phyloP scores from a whole-genome alignment of 192 early-diverging fungal genomes.

The Allomyces javanicus region DNA sequence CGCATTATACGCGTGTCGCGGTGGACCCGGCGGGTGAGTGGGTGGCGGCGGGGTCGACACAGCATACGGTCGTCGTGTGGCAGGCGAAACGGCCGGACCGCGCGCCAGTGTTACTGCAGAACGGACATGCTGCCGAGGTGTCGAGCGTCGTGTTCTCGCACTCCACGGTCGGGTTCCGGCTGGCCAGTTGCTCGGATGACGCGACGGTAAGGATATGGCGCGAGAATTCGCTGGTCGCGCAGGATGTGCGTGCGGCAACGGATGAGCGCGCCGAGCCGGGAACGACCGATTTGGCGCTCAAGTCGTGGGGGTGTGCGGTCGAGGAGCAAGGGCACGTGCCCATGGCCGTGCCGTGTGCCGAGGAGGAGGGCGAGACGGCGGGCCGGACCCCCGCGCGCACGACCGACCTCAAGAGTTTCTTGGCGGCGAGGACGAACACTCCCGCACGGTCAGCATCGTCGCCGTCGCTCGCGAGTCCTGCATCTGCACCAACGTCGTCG shows the following conservation, averaged over 20 bases:
- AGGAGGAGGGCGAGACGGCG: neutral
- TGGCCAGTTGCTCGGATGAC: neutral
- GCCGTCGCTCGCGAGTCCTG: neutral
- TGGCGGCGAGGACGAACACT: neutral
- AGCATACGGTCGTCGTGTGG: neutral
- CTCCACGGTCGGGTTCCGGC: neutral
- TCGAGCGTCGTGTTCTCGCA: neutral
- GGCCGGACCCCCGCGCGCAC: neutral
- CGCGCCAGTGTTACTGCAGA: neutral
- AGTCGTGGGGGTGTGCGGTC: neutral
- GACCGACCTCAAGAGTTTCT: neutral
- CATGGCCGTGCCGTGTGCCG: neutral
- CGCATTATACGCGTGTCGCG: neutral
- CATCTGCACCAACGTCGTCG: too few species aligned
- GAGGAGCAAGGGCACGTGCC: neutral
- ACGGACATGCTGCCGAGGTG: neutral
- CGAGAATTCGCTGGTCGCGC: neutral
- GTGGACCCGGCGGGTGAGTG: neutral
- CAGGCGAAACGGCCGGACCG: neutral
- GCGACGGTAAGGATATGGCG: neutral
- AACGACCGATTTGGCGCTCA: neutral
- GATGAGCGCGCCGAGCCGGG: neutral
- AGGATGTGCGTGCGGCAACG: neutral
- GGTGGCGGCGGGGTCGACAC: neutral
- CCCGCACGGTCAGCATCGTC: neutral